Conservation (phyloP, 2,329 filamentous ascomycete genomes). For the Dothistroma septosporum region DNA sequence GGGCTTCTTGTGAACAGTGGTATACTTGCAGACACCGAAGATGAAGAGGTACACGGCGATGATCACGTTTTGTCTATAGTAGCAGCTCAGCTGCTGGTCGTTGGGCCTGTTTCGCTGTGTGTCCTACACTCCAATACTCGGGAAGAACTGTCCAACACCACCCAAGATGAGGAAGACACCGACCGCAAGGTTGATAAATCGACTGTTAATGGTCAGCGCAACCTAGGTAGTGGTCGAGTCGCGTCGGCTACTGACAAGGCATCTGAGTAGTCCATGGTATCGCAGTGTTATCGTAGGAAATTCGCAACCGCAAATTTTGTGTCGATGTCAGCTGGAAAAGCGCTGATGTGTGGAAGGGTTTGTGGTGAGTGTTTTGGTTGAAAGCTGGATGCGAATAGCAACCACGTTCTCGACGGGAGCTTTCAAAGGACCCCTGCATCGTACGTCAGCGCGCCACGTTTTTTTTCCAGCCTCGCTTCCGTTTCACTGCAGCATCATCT, state of each 20-base stretch:
- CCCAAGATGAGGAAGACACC: conserved; percentile 84
- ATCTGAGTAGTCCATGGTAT: conserved; percentile 83
- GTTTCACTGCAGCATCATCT: neutral
- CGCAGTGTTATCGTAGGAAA: neutral
- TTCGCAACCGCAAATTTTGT: neutral
- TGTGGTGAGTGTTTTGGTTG: conserved; percentile 8
- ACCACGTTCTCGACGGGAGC: conserved; percentile 5
- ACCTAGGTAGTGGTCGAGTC: conserved; percentile 13
- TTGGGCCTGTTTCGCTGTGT: neutral
- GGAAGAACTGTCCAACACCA: conserved; percentile 70
- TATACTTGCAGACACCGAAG: conserved; percentile 72
- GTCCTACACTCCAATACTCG: conserved; percentile 52
- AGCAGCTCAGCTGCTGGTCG: neutral
- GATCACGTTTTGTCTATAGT: conserved; percentile 63
- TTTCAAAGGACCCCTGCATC: conserved; percentile 1
- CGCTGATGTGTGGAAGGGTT: neutral
- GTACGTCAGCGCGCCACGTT: conserved; percentile 5
- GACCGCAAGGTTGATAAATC: conserved; percentile 87
- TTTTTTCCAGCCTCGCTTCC: neutral
- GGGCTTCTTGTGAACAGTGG: neutral
- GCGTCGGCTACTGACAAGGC: conserved; percentile 65
- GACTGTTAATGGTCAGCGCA: conserved; percentile 53
- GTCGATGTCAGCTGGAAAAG: neutral
- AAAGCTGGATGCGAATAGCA: conserved; percentile 7
- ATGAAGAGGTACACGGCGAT: conserved; percentile 83